Evolutionary conservation across 805 yeast genomes (phyloP), one percentile per base, ranked within the genome.

Genomic region (Cyberlindnera bimundalis): DNA sequence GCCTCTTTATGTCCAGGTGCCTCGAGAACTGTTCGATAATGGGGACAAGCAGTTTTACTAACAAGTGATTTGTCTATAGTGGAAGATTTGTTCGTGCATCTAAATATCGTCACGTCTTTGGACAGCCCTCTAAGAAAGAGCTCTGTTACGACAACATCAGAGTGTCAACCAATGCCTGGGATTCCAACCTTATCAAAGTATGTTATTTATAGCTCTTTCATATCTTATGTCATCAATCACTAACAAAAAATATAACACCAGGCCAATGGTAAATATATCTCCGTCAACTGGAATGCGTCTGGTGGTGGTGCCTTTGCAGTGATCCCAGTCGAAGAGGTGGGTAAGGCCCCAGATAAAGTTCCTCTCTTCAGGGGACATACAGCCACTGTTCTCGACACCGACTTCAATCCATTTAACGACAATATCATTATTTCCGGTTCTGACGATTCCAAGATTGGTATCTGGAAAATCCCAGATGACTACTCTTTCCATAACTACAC

Each of bases 221-320:
- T 6, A 12, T 10, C 17, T 4, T 12, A 24, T 15, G 5, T 7
- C 19, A 7, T 6, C 6, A 36, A 16, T 10, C 15, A 17, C 17
- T 17, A 29, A 9, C 26, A 31, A 12, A 29, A 23, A 39, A 42
- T 24, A n/a, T 9, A 11, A 28, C n/a, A 14, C 23, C 17, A 62
- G 64, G 77, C 85, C 49, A 93, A 93, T 61, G 91, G 96, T 28
- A 82, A 84, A 61, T 93, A 78, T 56, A 64, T 93, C 30, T 74
- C 96, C 1, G 83, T 89, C 50, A 89, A 87, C 61, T 89, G 96
- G 96, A 88, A 86, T 44, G 73, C 96, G 24, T 83, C 95, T 10
- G 98, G 98, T 29, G 98, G 98, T 48, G 99, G 99, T 39, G 95
- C 98, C 0, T 90, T 93, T 69, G 96, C 96, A 1, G 85, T 95